Conservation (phyloP, 352 stramenopile genomes). For the Pythium rhizo-oryzae region DNA sequence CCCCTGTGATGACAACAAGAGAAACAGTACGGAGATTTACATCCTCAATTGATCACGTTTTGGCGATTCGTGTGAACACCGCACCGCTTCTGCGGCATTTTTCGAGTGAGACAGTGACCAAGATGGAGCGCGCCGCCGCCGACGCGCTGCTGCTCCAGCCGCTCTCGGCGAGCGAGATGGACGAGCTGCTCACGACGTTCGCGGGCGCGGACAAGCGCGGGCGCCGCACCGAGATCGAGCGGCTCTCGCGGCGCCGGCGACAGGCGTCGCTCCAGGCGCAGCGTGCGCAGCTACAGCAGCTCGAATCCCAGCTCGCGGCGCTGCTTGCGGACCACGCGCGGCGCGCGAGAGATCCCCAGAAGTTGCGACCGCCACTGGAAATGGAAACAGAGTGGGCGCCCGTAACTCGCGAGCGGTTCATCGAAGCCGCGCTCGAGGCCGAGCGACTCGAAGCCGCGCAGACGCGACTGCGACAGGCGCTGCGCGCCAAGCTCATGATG, state of each 20-base stretch:
- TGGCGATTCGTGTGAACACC: no score
- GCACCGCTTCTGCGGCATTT: no score
- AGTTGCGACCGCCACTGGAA: background rate
- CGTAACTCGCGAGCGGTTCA: slow-evolving; percentile 38
- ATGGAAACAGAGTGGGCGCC: background rate
- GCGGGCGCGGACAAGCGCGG: slow-evolving; percentile 19
- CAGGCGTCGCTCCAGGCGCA: slow-evolving; percentile 31
- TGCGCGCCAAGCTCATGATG: slow-evolving; percentile 14
- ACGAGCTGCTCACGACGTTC: background rate
- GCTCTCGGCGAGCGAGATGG: slow-evolving; percentile 31
- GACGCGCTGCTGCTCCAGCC: slow-evolving; percentile 35
- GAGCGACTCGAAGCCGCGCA: slow-evolving; percentile 12
- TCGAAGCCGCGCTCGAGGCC: slow-evolving; percentile 35
- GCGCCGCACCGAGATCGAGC: slow-evolving; percentile 31
- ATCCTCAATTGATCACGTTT: no score
- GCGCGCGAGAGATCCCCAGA: background rate
- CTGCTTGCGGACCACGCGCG: slow-evolving; percentile 23
- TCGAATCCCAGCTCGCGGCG: slow-evolving; percentile 46
- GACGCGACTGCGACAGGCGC: slow-evolving; percentile 8
- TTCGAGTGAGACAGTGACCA: background rate
- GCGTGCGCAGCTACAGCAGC: slow-evolving; percentile 42
- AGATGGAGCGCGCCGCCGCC: background rate
- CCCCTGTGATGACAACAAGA: no score
- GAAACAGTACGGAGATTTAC: no score
- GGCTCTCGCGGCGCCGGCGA: slow-evolving; percentile 25